These are phyloP conservation scores for Podaxis sp. DNA, from an alignment of 768 basidiomycete species.

Conservation along the genomic window DNA sequence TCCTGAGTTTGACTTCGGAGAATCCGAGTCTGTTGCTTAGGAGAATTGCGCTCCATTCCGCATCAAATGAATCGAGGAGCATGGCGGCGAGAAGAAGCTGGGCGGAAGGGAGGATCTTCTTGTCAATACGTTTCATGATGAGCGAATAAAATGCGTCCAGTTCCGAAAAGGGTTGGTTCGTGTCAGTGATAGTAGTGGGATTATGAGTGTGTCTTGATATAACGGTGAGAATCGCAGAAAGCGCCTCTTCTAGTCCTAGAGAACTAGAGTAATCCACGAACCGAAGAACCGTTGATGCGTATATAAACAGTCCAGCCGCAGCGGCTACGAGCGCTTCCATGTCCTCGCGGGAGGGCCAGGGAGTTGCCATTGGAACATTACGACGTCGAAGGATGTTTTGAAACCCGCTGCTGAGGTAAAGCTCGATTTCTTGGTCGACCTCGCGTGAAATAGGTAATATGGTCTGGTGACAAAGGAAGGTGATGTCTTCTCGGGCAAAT, in stretches of 20 bases:
- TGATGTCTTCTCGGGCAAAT: background rate
- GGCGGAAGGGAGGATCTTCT: background rate
- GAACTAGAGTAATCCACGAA: constrained; percentile 22
- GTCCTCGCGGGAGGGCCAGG: constrained; percentile 11
- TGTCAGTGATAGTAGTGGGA: background rate
- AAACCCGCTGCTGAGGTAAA: background rate
- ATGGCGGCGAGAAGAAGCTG: background rate
- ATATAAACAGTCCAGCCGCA: constrained; percentile 26
- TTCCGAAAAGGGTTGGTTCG: constrained; percentile 3
- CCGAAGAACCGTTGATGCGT: constrained; percentile 27
- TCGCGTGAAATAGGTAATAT: background rate
- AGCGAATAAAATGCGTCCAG: constrained; percentile 21
- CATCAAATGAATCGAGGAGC: background rate
- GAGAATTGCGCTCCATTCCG: background rate
- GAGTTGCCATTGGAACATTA: background rate
- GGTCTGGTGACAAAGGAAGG: background rate
- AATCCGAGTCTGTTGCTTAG: background rate
- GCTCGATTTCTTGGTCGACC: background rate
- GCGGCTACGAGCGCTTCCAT: constrained; percentile 17
- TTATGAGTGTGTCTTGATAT: background rate
- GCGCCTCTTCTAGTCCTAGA: background rate
- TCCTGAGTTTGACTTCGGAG: background rate
- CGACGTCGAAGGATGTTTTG: background rate
- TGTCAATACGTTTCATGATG: background rate
- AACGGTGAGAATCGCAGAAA: background rate